Base-by-base conservation (phyloP, 1,139 yeast species). In the Yamadazyma epiphylla region DNA sequence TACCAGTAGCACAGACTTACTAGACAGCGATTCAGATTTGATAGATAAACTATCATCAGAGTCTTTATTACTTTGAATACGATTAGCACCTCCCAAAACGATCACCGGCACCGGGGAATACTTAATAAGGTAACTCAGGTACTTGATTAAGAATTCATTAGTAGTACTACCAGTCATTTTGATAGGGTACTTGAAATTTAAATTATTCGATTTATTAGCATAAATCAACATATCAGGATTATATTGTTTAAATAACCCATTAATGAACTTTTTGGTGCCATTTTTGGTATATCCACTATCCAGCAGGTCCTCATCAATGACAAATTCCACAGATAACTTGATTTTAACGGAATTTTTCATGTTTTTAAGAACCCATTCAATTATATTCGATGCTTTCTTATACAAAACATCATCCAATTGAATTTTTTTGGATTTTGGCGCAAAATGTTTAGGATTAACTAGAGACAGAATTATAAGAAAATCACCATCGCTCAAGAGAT, bases 321-420 rank as follows among this genome's bases (percentile, higher is more conserved):
- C 70, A 37, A 77, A 61, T 42, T 77, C 84, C 10, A 78, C 70
- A 0, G 81, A 74, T 6, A 78, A 53, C 37, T 71, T 70, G 24
- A 76, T 48, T 26, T 55, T 58, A 33, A 70, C 54, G 24, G 58
- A 49, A 13, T 39, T 29, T 35, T 29, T 29, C 30, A 64, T 45
- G 36, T 55, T 43, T 23, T 49, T 33, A 3, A 65, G 48, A 30
- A 71, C 54, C 49, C 74, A 71, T 24, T 58, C 43, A 27, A 72
- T 45, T 14, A 75, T 49, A 11, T 55, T 46, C 22, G 58, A 56
- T 44, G 78, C 66, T 40, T 65, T 70, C 12, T 43, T 36, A 39
- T 58, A 55, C 15, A 74, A 57, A 8, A 31, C 5, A 8, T 37
- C 34, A n/a, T 39, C 22, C 13, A 17, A 10, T 7, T 17, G 20